These are phyloP conservation scores for Termitomyces sp. DNA, from an alignment of 768 basidiomycete genomes.

Conservation along the genomic window DNA sequence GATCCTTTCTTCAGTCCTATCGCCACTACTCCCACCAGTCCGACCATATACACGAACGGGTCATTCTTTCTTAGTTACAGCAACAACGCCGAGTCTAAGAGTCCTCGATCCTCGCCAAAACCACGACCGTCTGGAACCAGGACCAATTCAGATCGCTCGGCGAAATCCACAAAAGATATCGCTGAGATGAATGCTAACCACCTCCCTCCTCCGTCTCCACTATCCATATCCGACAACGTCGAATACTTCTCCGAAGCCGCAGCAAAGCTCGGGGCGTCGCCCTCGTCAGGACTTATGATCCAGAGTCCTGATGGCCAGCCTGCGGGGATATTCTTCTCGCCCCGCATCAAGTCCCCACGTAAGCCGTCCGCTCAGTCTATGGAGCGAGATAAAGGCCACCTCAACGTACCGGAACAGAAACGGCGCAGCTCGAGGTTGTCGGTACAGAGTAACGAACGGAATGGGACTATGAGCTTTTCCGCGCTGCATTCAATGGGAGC, in stretches of 20 bases:
- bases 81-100: conserved; percentile 12
- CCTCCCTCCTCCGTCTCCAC: conserved; percentile 14
- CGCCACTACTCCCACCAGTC: conserved; percentile 84
- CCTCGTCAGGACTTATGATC: conserved; percentile 83
- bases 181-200: conserved; percentile 26
- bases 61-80: conserved; percentile 37
- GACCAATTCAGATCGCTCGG: conserved; percentile 56
- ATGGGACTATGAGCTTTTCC: conserved; percentile 23
- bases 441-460: conserved; percentile 14
- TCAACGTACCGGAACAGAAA: conserved; percentile 18
- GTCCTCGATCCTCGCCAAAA: conserved; percentile 37
- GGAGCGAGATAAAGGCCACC: conserved; percentile 39
- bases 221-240: conserved; percentile 61
- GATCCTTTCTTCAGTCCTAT: conserved; percentile 95
- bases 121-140: conserved; percentile 49
- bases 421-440: conserved; percentile 16
- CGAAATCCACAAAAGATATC: conserved; percentile 35
- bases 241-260: conserved; percentile 76
- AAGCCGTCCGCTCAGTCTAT: conserved; percentile 32
- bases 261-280: conserved; percentile 66
- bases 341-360: conserved; percentile 40
- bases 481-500: conserved; percentile 23
- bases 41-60: conserved; percentile 43
- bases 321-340: conserved; percentile 95
- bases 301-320: conserved; percentile 92